These are phyloP conservation scores for Wallacemonas rigidus DNA, from an alignment of 208 protist genomes.

Conservation along the genomic window DNA sequence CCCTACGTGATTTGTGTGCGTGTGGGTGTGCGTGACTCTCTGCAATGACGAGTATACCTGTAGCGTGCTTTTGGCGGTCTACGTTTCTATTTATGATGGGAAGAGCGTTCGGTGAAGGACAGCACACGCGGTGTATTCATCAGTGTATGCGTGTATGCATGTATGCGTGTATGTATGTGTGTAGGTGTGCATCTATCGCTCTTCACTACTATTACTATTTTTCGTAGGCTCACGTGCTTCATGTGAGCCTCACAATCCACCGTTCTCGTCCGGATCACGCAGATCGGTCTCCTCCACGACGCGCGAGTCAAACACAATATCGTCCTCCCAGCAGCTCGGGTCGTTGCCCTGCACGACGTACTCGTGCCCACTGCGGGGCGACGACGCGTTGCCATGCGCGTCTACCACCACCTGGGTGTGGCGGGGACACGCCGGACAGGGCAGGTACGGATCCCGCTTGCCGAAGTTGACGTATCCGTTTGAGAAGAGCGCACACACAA, in stretches of 20 bases:
- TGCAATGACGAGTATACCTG: too few relatives aligned
- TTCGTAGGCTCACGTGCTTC: not conserved
- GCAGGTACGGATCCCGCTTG: conserved; percentile 79
- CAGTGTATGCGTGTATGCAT: too few relatives aligned
- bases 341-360: conserved; percentile 44
- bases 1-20: too few relatives aligned
- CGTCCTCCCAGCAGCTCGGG: conserved; percentile 67
- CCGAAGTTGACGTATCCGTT: conserved; percentile 88
- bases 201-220: too few relatives aligned
- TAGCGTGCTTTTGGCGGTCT: too few relatives aligned
- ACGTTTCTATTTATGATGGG: too few relatives aligned
- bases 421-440: conserved; percentile 76
- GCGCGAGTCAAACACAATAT: conserved; percentile 82
- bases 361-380: conserved; percentile 3
- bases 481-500: conserved; percentile 77
- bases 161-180: not conserved
- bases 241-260: conserved; percentile 32
- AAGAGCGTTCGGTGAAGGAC: too few relatives aligned
- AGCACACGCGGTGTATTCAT: too few relatives aligned
- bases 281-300: conserved; percentile 75
- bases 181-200: not conserved
- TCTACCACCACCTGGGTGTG: conserved; percentile 72
- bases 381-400: conserved; percentile 14
- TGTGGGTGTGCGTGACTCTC: too few relatives aligned
- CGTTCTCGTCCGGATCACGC: conserved; percentile 86